Evolutionary conservation across 306 rosid species (phyloP), one percentile per base, ranked within the genome.

Genomic region (Benincasa hispida): DNA sequence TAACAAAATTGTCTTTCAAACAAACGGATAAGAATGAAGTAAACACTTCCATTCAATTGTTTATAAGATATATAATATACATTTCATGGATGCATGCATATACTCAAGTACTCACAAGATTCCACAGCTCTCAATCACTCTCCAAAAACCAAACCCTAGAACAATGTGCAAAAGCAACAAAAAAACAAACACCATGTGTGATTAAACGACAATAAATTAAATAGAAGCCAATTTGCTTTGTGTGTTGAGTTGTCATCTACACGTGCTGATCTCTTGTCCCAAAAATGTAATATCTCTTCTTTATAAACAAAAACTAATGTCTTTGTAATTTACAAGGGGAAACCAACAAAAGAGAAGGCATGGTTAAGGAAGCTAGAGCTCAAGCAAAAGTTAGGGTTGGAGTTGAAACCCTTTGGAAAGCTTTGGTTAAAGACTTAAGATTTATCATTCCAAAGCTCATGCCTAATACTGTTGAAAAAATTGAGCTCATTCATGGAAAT

Each of bases 401-500:
- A 76, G 18, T 88, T 45, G 87, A 87, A 72, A 60, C 74, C 82
- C 80, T 89, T 1, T 89, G 95, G 91, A 78, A 75, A 74, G 88
- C 85, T 72, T 61, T 88, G 75, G 57, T 87, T 6, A 85, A 84
- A 67, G 92, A 88, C 25, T 59, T 87, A 42, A 76, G 28, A 28
- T 41, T 12, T 61, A 25, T 82, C 60, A 84, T 51, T 63, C 90
- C 92, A 48, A 89, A 85, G 60, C 82, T 79, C 24, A 72, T 87
- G 9, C 97, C 95, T 8, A 48, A 79, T 74, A 17, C 78, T 65
- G 91, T 89, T 25, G 83, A 87, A 50, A 81, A 83, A 13, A 89
- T 82, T 81, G 84, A 88, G 72, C 4, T 91, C 19, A 56, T 83
- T 24, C 88, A 91, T 81, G 97, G 97, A 10, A 87, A 87, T 80